Conservation (phyloP, 2,329 filamentous ascomycete species). For the Fusarium sacchari region DNA sequence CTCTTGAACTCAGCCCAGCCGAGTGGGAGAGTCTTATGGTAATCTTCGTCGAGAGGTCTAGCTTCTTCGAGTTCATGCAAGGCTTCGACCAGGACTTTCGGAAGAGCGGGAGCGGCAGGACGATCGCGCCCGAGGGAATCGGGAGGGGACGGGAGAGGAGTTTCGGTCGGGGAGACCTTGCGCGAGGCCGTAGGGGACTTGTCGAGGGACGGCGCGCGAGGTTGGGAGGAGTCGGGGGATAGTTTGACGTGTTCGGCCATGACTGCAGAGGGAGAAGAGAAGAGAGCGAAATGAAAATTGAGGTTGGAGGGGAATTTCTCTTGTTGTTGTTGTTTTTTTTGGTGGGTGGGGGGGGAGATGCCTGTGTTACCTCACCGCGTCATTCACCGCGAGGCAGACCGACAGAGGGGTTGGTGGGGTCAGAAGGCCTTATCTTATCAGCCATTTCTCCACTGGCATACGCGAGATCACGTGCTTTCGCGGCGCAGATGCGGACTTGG, state of each 20-base stretch:
- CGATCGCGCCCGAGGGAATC: rapidly evolving
- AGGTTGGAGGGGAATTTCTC: background rate
- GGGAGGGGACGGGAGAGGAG: background rate
- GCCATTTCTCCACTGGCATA: rapidly evolving
- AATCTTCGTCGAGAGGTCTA: background rate
- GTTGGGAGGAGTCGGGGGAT: background rate
- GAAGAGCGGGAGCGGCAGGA: background rate
- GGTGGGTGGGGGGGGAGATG: background rate
- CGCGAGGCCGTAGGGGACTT: rapidly evolving
- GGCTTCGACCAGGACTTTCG: rapidly evolving
- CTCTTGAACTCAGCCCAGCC: background rate
- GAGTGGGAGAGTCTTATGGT: rapidly evolving
- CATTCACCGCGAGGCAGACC: background rate
- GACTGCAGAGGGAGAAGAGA: background rate
- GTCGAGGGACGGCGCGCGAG: background rate
- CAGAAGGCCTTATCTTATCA: background rate
- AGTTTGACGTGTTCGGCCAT: background rate
- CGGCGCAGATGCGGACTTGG: background rate
- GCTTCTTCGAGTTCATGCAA: rapidly evolving
- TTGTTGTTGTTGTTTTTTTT: background rate
- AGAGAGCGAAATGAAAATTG: background rate
- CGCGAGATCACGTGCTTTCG: background rate
- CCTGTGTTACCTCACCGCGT: background rate
- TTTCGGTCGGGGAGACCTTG: background rate
- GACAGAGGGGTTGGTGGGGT: too few species aligned